Evolutionary conservation across 108 stramenopile species (phyloP).

Genomic region (Cyclotella cryptica): DNA sequence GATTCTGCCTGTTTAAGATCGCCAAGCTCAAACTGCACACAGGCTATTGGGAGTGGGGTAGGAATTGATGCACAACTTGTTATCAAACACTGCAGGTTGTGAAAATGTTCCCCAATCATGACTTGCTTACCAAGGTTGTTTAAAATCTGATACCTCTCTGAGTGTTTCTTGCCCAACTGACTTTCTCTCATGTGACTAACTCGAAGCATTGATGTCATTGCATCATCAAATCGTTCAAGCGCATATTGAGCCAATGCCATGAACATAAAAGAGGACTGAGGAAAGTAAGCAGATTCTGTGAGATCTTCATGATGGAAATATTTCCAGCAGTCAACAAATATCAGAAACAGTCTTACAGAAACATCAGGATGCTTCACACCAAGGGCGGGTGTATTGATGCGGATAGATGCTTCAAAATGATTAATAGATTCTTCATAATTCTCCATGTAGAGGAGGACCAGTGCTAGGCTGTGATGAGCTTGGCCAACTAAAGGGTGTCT

Average conservation of each 20-base stretch:
- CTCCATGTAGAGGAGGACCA: conserved; percentile 35
- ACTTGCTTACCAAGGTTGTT: conserved; percentile 22
- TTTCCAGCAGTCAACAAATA: background rate
- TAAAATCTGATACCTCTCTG: conserved; percentile 40
- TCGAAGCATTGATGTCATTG: conserved; percentile 41
- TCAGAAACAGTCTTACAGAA: conserved; percentile 9
- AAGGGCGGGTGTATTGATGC: conserved; percentile 35
- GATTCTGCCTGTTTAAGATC: conserved; percentile 39
- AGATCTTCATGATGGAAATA: background rate
- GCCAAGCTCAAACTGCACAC: conserved; percentile 41
- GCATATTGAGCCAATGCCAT: conserved; percentile 40
- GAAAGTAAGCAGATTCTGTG: background rate
- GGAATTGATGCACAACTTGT: no score
- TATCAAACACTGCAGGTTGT: no score
- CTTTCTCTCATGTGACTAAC: conserved; percentile 34
- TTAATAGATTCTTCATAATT: conserved; percentile 32
- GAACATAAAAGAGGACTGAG: conserved; percentile 42
- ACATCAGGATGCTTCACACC: conserved; percentile 40
- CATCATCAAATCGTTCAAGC: conserved; percentile 50
- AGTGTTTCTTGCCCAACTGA: conserved; percentile 24
- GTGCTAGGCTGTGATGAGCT: conserved; percentile 38
- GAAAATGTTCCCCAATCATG: no score
- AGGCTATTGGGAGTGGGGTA: no score
- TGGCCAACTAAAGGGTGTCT: conserved; percentile 46
- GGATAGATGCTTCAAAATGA: conserved; percentile 37